These are phyloP conservation scores for Saccharomycopsis capsularis DNA, from an alignment of 805 yeast species.

Conservation along the genomic window DNA sequence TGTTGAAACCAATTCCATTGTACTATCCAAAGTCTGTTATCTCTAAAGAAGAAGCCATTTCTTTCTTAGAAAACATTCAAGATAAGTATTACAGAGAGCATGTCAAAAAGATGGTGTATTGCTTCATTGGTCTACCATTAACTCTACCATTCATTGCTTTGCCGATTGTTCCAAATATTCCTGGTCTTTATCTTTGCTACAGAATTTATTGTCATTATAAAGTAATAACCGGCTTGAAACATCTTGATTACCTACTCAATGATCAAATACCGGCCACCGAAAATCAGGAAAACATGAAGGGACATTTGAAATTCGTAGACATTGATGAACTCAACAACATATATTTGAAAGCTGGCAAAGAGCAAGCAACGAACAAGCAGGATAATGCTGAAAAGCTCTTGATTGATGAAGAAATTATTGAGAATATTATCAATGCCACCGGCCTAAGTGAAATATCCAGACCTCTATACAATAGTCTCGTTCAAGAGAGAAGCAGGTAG, in stretches of 20 bases:
- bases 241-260: conserved; percentile 35
- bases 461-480: conserved; percentile 33
- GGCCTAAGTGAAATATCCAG: conserved; percentile 29
- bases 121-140: conserved; percentile 38
- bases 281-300: neutral
- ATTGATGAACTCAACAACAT: conserved; percentile 1
- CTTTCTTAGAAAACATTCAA: conserved; percentile 29
- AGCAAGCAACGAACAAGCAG: neutral
- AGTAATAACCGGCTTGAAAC: conserved; percentile 36
- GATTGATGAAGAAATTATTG: conserved; percentile 10
- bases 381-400: conserved; percentile 3
- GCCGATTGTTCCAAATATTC: conserved; percentile 41
- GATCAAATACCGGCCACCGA: neutral
- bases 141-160: conserved; percentile 37
- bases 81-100: conserved; percentile 26
- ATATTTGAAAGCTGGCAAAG: conserved; percentile 1
- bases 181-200: conserved; percentile 40
- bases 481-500: conserved; percentile 32
- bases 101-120: conserved; percentile 30
- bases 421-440: conserved; percentile 5
- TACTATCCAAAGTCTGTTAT: conserved; percentile 17
- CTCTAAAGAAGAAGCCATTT: conserved; percentile 26
- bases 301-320: conserved; percentile 7
- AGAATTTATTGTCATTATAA: conserved; percentile 40
- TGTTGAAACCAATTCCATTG: conserved; percentile 17